Evolutionary conservation across 257 asterid genomes (phyloP), one percentile per base, ranked within the genome.

Genomic region (Haberlea rhodopensis): DNA sequence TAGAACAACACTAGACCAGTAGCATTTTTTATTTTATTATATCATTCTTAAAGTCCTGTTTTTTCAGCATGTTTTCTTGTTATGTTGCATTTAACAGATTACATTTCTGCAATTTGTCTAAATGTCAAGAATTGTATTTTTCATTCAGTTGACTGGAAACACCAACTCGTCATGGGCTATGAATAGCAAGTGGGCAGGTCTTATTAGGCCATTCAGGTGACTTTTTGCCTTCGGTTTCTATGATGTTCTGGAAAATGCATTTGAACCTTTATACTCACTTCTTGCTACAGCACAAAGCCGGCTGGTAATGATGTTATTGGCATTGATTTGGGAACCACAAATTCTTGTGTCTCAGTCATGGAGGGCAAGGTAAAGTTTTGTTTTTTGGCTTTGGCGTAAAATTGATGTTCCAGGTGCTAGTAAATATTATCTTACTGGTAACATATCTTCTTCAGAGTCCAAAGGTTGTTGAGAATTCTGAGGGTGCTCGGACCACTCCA

Each of bases 231-330:
- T 19, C 8, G 5, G 13, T 53, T 8, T 23, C 18, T 9, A 4
- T 25, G 16, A 16, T 27, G 23, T 63, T 24, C 2, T 37, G 6
- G 40, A 22, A 19, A 3, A 0, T 53, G 11, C 3, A n/a, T 54
- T 52, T 1, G 24, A 10, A 40, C 18, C 27, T 13, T 31, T 32
- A 49, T 53, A 25, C 20, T 19, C 6, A 8, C 24, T 67, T 74
- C 53, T 69, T 29, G 37, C 5, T 73, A 49, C 88, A 88, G 96
- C 79, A 65, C 96, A 56, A 80, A 80, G 54, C 83, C 94, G 3
- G 82, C 84, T 73, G 94, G 91, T 60, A 84, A 75, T 70, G 96
- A 88, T 46, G 88, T 88, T n/a, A 88, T 88, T 54, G 94, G 96
- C 31, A 85, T 88, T 20, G 96, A 88, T 57, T 75, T 88, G 84